A percentile compares a stretch with the other conserved stretches of the same genome.
These are phyloP conservation scores for Ambrosiella xylebori DNA, from an alignment of 2,329 filamentous ascomycete genomes.

Conservation along the genomic window DNA sequence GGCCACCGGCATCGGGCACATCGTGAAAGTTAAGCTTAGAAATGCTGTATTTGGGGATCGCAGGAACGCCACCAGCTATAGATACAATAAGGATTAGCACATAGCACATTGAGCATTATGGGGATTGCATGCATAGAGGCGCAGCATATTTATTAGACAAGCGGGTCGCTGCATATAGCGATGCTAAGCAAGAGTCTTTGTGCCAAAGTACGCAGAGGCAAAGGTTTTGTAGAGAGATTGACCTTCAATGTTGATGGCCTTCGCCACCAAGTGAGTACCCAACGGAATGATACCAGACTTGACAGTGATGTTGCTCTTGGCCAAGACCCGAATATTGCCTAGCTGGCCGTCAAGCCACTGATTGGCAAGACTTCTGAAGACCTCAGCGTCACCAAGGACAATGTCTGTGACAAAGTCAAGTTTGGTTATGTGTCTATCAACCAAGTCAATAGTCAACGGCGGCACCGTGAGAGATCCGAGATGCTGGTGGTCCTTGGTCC, in stretches of 20 bases:
- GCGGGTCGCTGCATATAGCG: conserved; percentile 4
- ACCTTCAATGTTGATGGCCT: conserved; percentile 72
- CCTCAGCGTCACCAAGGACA: conserved; percentile 56
- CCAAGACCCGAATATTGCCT: conserved; percentile 51
- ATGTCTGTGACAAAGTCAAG: conserved; percentile 69
- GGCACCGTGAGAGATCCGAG: conserved; percentile 66
- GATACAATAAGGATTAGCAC: conserved; percentile 17
- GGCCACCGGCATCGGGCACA: conserved; percentile 31
- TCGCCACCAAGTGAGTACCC: conserved; percentile 57
- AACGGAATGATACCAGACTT: conserved; percentile 66
- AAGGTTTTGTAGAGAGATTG: conserved; percentile 50
- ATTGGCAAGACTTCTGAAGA: conserved; percentile 63
- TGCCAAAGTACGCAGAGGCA: conserved; percentile 42
- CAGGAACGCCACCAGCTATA: conserved; percentile 52
- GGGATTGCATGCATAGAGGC: conserved; percentile 9
- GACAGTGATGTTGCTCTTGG: conserved; percentile 54
- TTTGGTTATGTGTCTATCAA: conserved; percentile 58
- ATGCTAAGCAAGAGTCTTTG: conserved; percentile 28
- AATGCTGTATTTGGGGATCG: conserved; percentile 68
- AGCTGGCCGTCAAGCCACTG: conserved; percentile 76
- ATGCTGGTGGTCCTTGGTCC: conserved; percentile 43
- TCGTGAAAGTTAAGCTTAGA: conserved; percentile 67
- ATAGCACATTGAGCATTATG: conserved; percentile 14
- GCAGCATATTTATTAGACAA: conserved; percentile 13
- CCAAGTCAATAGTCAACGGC: conserved; percentile 55